Evolutionary conservation across 1,284 basidiomycete species (phyloP), one percentile per base, ranked within the genome.

Genomic region (Tremellales sp.): DNA sequence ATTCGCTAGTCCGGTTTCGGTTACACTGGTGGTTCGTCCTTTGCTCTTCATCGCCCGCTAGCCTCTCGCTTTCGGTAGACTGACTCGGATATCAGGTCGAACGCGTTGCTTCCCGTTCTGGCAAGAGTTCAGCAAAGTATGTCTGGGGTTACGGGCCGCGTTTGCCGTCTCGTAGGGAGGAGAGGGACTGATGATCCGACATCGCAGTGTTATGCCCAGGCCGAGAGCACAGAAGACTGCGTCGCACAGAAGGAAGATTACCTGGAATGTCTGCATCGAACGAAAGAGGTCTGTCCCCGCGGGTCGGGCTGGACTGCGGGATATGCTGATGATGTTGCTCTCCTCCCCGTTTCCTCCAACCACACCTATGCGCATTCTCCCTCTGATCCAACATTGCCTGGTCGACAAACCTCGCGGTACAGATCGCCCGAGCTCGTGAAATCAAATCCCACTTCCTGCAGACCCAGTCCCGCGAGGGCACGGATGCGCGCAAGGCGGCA

Each of bases 91-190:
- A 12, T 34, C 22, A 91, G 88, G 88, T 63, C 83, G 84, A 63
- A 85, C 88, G 58, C 81, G 89, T 63, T 97, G 92, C 76, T 93
- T 93, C 73, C 78, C 81, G 5, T 89, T 86, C 74, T 97, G 92
- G 91, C 89, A 93, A 65, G 87, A 88, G 66, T 88, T 90, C 74
- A 79, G 83, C 56, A 88, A 86, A 70, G 86, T 85, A 53, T 47
- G 72, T 61, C 19, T 4, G 18, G 12, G 14, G 24, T 27, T 18
- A 13, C 35, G 28, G 19, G n/a, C 26, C 36, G 10, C 38, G 38
- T 53, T 29, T 27, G 43, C 26, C 28, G 13, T n/a, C 22, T 21
- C 16, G 4, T 18, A 35, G 9, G 26, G 21, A 9, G 7, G 5
- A 21, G 7, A 25, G 14, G 4, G 6, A 24, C 12, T 13, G 35